Evolutionary conservation across 2,329 filamentous ascomycete species (phyloP).

Genomic region (Penicillium decumbens): DNA sequence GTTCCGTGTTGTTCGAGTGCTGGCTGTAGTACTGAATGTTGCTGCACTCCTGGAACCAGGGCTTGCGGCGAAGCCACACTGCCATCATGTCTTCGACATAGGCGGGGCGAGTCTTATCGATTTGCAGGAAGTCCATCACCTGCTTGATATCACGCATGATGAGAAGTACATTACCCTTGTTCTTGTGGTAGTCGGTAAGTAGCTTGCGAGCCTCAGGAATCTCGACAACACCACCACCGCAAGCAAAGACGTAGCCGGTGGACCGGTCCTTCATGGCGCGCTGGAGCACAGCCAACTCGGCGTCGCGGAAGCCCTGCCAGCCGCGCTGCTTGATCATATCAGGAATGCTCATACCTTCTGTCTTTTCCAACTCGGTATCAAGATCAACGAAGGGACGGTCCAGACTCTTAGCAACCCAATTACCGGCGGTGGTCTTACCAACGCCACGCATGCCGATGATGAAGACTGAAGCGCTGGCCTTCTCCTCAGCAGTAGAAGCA

Average conservation of each 20-base stretch:
- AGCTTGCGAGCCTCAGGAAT: conserved; percentile 71
- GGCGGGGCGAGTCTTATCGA: conserved; percentile 85
- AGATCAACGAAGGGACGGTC: conserved; percentile 78
- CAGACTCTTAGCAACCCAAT: conserved; percentile 73
- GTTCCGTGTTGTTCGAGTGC: conserved; percentile 49
- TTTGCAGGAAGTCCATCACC: conserved; percentile 80
- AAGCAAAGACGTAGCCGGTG: conserved; percentile 78
- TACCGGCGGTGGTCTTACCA: conserved; percentile 89
- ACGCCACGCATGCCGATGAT: conserved; percentile 97
- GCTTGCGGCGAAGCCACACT: conserved; percentile 83
- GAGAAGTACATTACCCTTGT: conserved; percentile 76
- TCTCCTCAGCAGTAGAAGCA: conserved; percentile 37
- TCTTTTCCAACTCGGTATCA: conserved; percentile 77
- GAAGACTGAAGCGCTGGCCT: conserved; percentile 66
- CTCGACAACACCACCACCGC: conserved; percentile 90
- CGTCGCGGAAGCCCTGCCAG: conserved; percentile 82
- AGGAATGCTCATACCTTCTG: conserved; percentile 70
- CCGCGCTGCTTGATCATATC: conserved; percentile 74
- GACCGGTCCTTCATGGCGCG: conserved; percentile 70
- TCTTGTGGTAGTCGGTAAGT: conserved; percentile 66
- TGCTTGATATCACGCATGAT: conserved; percentile 83
- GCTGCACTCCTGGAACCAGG: conserved; percentile 88
- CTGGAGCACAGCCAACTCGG: conserved; percentile 70
- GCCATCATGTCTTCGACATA: conserved; percentile 89
- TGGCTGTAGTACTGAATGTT: conserved; percentile 92